These are phyloP conservation scores for Colletotrichum tropicale DNA, from an alignment of 2,329 filamentous ascomycete genomes.

Conservation along the genomic window DNA sequence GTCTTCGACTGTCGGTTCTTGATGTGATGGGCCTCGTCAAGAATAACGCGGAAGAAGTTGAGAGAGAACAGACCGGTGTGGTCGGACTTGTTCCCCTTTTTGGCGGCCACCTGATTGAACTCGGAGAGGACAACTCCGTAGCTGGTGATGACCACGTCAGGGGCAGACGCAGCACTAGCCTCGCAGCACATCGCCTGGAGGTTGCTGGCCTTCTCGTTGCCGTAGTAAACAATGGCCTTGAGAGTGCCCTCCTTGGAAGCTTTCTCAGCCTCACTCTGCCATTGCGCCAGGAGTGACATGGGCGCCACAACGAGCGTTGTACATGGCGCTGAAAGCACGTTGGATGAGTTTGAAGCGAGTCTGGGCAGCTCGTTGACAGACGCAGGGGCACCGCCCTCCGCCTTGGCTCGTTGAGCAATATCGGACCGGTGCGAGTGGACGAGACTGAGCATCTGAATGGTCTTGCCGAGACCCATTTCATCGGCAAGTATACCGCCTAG, in stretches of 20 bases:
- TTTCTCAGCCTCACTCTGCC: constrained; percentile 93
- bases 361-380: constrained; percentile 67
- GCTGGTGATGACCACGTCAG: constrained; percentile 92
- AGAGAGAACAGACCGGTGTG: constrained; percentile 85
- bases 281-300: constrained; percentile 95
- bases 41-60: constrained; percentile 91
- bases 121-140: constrained; percentile 93
- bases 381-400: constrained; percentile 28
- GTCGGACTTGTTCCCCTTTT: constrained; percentile 66
- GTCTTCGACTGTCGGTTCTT: constrained; percentile 92
- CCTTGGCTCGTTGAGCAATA: constrained; percentile 42
- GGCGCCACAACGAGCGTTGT: constrained; percentile 96
- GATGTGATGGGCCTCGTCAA: constrained; percentile 95
- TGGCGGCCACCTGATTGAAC: constrained; percentile 75
- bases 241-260: constrained; percentile 85
- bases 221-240: constrained; percentile 90
- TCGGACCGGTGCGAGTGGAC: constrained; percentile 82
- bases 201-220: constrained; percentile 80
- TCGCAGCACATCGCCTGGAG: constrained; percentile 79
- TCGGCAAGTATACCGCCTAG: constrained; percentile 92
- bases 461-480: constrained; percentile 98
- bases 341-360: constrained; percentile 59
- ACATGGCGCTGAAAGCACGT: constrained; percentile 74
- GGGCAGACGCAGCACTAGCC: constrained; percentile 75
- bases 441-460: constrained; percentile 96